Evolutionary conservation across 2,329 filamentous ascomycete genomes (phyloP).

Genomic region (Malbranchea zuffiana): DNA sequence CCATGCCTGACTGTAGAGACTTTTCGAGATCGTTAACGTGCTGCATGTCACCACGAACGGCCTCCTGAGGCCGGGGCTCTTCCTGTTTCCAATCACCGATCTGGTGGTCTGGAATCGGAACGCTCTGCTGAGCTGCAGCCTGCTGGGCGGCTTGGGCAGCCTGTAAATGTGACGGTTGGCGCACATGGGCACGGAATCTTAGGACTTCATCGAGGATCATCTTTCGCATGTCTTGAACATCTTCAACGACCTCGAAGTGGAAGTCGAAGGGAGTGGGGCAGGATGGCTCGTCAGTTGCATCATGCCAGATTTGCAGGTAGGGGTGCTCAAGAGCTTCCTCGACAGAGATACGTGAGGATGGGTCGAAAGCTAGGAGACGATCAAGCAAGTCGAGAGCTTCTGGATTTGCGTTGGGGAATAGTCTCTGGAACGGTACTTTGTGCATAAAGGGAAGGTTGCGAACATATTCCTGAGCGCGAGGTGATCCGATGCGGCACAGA

Average conservation of each 20-base stretch:
- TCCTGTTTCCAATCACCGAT: conserved; percentile 46
- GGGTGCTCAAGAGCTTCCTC: conserved; percentile 93
- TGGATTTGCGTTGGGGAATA: conserved; percentile 92
- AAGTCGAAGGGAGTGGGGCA: conserved; percentile 96
- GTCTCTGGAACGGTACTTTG: conserved; percentile 75
- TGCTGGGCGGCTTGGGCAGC: conserved; percentile 25
- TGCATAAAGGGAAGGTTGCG: conserved; percentile 91
- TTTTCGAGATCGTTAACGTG: conserved; percentile 40
- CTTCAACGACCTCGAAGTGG: conserved; percentile 94
- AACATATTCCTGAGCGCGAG: conserved; percentile 94
- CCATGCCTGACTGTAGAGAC: conserved; percentile 47
- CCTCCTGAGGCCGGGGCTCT: conserved; percentile 52
- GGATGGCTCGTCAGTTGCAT: conserved; percentile 85
- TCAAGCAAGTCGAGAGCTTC: conserved; percentile 92
- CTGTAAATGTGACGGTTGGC: conserved; percentile 39
- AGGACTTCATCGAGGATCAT: conserved; percentile 96
- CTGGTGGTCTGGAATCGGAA: conserved; percentile 53
- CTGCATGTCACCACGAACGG: conserved; percentile 31
- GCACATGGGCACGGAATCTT: conserved; percentile 60
- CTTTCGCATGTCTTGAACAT: conserved; percentile 85
- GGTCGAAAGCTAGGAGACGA: conserved; percentile 95
- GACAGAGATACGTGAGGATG: conserved; percentile 81
- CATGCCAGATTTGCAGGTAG: conserved; percentile 97
- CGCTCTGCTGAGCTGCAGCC: conserved; percentile 36
- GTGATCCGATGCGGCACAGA: conserved; percentile 82